phyloP scores from a whole-genome alignment of 2,329 filamentous ascomycete genomes.

The Colletotrichum truncatum region DNA sequence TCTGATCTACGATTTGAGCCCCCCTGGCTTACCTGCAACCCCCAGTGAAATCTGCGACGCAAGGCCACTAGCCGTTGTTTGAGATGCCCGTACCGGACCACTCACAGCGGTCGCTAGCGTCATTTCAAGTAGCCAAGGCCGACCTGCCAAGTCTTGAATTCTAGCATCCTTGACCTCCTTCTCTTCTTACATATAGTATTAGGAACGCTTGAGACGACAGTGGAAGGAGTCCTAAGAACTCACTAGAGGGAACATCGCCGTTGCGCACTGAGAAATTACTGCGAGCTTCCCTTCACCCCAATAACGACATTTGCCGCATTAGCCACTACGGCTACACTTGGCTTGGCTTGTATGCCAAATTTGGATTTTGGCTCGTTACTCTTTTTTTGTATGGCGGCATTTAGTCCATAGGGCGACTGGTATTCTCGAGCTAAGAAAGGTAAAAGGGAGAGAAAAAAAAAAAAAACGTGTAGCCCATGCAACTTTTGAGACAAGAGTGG shows the following conservation, averaged over 20 bases:
- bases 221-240: background rate
- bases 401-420: no score
- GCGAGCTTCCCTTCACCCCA: background rate
- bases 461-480: constrained; percentile 24
- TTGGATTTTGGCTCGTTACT: constrained; percentile 22
- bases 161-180: background rate
- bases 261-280: background rate
- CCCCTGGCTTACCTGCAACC: background rate
- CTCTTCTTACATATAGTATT: no score
- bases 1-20: constrained; percentile 25
- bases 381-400: no score
- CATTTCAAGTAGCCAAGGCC: constrained; percentile 19
- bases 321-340: background rate
- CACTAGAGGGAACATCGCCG: background rate
- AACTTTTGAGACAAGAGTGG: constrained; percentile 22
- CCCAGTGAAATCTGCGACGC: constrained; percentile 21
- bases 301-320: background rate
- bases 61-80: constrained; percentile 16
- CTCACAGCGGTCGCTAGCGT: constrained; percentile 2
- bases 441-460: background rate
- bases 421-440: no score
- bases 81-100: constrained; percentile 12
- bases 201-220: background rate
- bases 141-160: constrained; percentile 8
- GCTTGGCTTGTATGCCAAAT: background rate